Percentiles rank a stretch among this genome's conserved stretches.
Evolutionary conservation across 2,329 filamentous ascomycete genomes (phyloP).

Genomic region (Neofusicoccum umdonicola): DNA sequence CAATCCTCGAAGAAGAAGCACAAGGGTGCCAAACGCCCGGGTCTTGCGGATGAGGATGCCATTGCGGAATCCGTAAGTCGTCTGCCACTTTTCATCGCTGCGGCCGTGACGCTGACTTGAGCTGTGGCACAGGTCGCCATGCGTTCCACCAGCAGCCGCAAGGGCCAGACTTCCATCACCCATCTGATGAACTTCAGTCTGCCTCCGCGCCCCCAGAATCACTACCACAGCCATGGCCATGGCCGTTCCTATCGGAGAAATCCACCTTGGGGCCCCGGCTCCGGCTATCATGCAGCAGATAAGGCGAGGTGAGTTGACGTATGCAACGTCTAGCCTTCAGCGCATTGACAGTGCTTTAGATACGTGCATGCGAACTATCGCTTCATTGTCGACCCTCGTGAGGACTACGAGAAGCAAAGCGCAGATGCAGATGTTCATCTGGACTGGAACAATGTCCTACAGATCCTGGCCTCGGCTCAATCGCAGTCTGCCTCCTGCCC

Average conservation of each 20-base stretch:
- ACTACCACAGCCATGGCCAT: slow-evolving; percentile 54
- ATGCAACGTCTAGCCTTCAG: background rate
- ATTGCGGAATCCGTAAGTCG: slow-evolving; percentile 75
- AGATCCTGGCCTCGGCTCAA: slow-evolving; percentile 85
- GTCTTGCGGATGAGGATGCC: slow-evolving; percentile 76
- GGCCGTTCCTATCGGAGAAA: slow-evolving; percentile 57
- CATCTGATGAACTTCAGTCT: slow-evolving; percentile 91
- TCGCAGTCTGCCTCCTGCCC: slow-evolving; percentile 88
- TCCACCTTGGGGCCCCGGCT: slow-evolving; percentile 80
- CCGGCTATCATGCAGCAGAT: slow-evolving; percentile 84
- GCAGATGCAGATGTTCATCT: slow-evolving; percentile 84
- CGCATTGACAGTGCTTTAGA: slow-evolving; percentile 41
- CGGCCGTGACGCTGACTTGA: background rate
- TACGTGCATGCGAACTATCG: slow-evolving; percentile 96
- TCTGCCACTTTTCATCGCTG: background rate
- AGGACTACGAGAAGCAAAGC: slow-evolving; percentile 76
- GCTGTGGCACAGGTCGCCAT: slow-evolving; percentile 54
- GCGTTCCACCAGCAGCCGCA: slow-evolving; percentile 66
- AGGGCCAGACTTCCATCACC: slow-evolving; percentile 94
- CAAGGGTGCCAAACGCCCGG: slow-evolving; percentile 73
- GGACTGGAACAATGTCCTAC: slow-evolving; percentile 86
- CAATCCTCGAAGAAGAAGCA: slow-evolving; percentile 80
- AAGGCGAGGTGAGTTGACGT: slow-evolving; percentile 70
- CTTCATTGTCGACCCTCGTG: slow-evolving; percentile 84
- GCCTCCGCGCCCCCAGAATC: slow-evolving; percentile 67